phyloP scores from a whole-genome alignment of 176 grass and related monocot genomes.

The Lolium rigidum region DNA sequence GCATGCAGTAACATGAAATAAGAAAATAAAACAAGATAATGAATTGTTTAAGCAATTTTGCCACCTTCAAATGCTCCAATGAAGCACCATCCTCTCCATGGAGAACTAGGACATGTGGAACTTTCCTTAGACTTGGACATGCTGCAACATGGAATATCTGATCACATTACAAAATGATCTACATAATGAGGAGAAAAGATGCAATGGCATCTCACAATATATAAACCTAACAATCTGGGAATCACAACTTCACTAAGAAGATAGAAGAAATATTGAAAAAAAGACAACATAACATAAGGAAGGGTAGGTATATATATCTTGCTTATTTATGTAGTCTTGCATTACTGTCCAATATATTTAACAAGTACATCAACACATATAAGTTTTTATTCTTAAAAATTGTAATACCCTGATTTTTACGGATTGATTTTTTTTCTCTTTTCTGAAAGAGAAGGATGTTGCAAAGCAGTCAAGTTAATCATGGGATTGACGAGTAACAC shows the following conservation, averaged over 20 bases:
- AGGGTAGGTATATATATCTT: neutral
- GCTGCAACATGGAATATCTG: constrained; percentile 52
- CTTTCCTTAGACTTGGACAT: constrained; percentile 76
- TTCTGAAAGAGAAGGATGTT: no score
- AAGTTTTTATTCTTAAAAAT: neutral
- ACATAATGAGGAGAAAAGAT: neutral
- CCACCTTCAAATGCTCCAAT: constrained; percentile 65
- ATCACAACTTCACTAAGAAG: neutral
- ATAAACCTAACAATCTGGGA: constrained; percentile 15
- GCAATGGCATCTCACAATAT: constrained; percentile 6
- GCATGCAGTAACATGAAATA: constrained; percentile 25
- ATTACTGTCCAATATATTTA: neutral
- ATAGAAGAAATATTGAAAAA: neutral
- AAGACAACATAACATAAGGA: neutral
- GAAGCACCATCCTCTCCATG: constrained; percentile 86
- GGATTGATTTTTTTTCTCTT: no score
- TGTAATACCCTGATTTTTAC: no score
- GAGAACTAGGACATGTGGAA: constrained; percentile 82
- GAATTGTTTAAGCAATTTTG: constrained; percentile 18
- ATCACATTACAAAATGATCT: constrained; percentile 12
- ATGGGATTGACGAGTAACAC: no score
- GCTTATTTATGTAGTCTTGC: neutral
- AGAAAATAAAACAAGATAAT: constrained; percentile 40
- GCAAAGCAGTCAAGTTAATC: no score
- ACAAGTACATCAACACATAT: neutral